A percentile compares a stretch with the other conserved stretches of the same genome.
These are phyloP conservation scores for Fusarium chaquense DNA, from an alignment of 2,329 filamentous ascomycete genomes.

Conservation along the genomic window DNA sequence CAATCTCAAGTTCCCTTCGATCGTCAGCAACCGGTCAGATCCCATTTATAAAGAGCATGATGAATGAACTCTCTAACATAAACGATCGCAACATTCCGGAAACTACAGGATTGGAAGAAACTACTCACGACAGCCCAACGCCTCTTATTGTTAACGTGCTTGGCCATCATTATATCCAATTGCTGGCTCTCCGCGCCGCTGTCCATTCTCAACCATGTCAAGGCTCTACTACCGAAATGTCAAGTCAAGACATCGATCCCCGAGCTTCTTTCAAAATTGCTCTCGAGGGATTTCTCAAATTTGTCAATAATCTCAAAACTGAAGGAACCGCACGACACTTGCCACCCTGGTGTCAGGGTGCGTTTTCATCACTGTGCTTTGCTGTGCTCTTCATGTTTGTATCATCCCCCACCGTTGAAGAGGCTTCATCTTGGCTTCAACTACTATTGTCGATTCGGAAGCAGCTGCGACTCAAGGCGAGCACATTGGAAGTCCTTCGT, in stretches of 20 bases:
- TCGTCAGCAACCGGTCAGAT: too few relatives aligned
- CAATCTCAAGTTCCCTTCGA: background rate
- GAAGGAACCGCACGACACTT: background rate
- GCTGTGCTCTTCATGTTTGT: constrained; percentile 1
- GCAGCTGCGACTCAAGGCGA: constrained; percentile 11
- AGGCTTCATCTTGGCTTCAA: background rate
- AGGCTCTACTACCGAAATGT: too few relatives aligned
- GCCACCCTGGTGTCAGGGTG: constrained; percentile 3
- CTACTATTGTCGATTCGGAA: background rate
- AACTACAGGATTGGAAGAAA: too few relatives aligned
- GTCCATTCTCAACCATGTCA: background rate
- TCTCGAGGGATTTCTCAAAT: background rate
- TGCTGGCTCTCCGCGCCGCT: background rate
- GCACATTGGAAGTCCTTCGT: background rate
- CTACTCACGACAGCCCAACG: accelerated
- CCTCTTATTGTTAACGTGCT: background rate
- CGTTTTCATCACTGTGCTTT: constrained; percentile 1
- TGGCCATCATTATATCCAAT: background rate
- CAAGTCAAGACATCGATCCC: too few relatives aligned
- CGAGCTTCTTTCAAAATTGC: too few relatives aligned
- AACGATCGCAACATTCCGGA: too few relatives aligned
- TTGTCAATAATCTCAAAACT: background rate
- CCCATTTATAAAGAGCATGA: too few relatives aligned
- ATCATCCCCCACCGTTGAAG: background rate
- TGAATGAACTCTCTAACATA: too few relatives aligned